Conservation (phyloP, 2,329 filamentous ascomycete genomes). For the Xylariaceae sp. region DNA sequence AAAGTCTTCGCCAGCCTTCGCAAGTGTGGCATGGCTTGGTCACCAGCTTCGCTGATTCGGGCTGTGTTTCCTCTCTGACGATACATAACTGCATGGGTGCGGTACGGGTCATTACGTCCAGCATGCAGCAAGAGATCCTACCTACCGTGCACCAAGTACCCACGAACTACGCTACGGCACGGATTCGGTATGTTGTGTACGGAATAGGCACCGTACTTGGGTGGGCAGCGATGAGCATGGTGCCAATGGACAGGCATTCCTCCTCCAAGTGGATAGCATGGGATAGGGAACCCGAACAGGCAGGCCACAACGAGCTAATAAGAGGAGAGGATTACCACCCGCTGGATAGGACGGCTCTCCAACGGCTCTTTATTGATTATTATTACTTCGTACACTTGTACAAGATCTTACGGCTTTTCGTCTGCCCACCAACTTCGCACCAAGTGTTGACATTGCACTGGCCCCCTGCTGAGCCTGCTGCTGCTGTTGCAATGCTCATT, state of each 20-base stretch:
- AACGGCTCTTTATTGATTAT: conserved; percentile 1
- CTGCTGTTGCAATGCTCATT: conserved; percentile 11
- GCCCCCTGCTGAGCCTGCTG: conserved; percentile 1
- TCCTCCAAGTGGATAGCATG: not conserved
- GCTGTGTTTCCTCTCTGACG: not conserved
- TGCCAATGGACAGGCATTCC: not conserved
- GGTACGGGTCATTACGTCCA: not conserved
- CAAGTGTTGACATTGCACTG: conserved; percentile 6
- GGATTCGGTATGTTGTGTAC: not conserved
- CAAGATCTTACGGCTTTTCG: not conserved
- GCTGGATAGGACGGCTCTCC: not conserved
- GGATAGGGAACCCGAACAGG: conserved; percentile 6
- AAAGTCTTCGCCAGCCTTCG: too few relatives aligned
- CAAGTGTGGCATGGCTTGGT: not conserved
- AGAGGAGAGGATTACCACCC: not conserved
- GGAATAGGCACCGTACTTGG: not conserved
- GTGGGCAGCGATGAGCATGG: not conserved
- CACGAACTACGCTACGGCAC: too few relatives aligned
- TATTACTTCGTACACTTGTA: not conserved
- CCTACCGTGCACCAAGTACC: not conserved
- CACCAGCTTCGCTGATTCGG: not conserved
- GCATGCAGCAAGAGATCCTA: not conserved
- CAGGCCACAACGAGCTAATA: conserved; percentile 2
- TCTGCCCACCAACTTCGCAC: not conserved
- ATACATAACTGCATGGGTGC: not conserved